phyloP scores from a whole-genome alignment of 169 alveolate species.

The Plasmodium blacklocki region DNA sequence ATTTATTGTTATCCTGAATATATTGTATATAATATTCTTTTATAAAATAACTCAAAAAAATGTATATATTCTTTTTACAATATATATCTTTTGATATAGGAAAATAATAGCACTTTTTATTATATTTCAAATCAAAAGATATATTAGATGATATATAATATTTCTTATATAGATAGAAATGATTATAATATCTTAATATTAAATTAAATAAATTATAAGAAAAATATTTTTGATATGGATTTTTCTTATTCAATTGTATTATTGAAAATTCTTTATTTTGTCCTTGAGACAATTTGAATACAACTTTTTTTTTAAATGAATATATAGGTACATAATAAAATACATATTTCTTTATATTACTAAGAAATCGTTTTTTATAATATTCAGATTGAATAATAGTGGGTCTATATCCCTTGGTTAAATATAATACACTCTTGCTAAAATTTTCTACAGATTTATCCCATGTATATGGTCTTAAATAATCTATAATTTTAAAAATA shows the following conservation, averaged over 20 bases:
- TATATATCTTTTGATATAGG: constrained; percentile 17
- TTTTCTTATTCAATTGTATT: constrained; percentile 10
- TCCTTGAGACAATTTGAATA: constrained; percentile 23
- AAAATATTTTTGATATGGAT: constrained; percentile 52
- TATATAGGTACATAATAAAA: constrained; percentile 58
- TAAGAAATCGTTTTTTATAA: constrained; percentile 63
- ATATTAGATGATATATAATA: constrained; percentile 1
- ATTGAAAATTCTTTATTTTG: constrained; percentile 26
- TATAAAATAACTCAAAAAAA: constrained; percentile 39
- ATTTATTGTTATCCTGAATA: constrained; percentile 13
- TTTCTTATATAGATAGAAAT: constrained; percentile 44
- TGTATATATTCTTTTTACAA: constrained; percentile 21
- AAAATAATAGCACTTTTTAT: background rate
- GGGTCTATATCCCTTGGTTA: constrained; percentile 72
- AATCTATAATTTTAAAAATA: constrained; percentile 69
- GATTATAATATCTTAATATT: constrained; percentile 47
- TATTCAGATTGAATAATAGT: constrained; percentile 75
- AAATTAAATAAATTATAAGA: constrained; percentile 39
- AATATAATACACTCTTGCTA: constrained; percentile 72
- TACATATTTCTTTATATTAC: constrained; percentile 64
- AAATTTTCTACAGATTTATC: constrained; percentile 73
- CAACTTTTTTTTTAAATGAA: constrained; percentile 45
- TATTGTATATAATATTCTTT: constrained; percentile 29
- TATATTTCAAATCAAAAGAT: background rate
- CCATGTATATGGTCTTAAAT: constrained; percentile 75